phyloP scores from a whole-genome alignment of 108 stramenopile genomes.

The Ochromonas danica region DNA sequence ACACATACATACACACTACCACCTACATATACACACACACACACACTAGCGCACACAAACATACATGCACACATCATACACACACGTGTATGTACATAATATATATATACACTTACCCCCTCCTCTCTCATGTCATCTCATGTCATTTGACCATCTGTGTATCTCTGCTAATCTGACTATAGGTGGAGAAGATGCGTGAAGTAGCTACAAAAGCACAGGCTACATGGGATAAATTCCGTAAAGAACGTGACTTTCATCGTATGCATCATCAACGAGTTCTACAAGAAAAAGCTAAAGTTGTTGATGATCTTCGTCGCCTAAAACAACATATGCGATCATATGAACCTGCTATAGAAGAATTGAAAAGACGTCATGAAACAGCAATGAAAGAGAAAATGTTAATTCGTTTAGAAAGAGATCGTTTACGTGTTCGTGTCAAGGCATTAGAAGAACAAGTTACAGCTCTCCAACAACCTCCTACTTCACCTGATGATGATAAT shows the following conservation, averaged over 20 bases:
- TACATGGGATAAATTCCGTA: slow-evolving; percentile 71
- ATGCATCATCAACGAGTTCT: slow-evolving; percentile 69
- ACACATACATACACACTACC: no score
- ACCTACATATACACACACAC: no score
- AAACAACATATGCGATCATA: slow-evolving; percentile 62
- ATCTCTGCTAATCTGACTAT: no score
- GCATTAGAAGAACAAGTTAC: slow-evolving; percentile 58
- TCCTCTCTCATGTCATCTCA: no score
- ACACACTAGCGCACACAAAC: no score
- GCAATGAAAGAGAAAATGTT: slow-evolving; percentile 74
- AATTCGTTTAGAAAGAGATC: slow-evolving; percentile 64
- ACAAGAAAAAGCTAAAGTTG: slow-evolving; percentile 59
- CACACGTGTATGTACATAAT: no score
- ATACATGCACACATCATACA: no score
- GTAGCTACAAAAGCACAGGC: slow-evolving; percentile 58
- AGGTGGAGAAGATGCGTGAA: slow-evolving; percentile 57
- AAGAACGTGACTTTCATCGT: slow-evolving; percentile 69
- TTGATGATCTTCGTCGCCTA: slow-evolving; percentile 58
- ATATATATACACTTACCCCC: no score
- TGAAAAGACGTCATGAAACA: slow-evolving; percentile 62
- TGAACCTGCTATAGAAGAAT: slow-evolving; percentile 63
- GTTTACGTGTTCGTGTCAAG: slow-evolving; percentile 48
- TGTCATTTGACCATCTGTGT: no score
- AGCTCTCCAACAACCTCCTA: slow-evolving; percentile 33
- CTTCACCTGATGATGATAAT: background rate